These are phyloP conservation scores for Pseudocercospora musae DNA, from an alignment of 2,329 filamentous ascomycete genomes.

Conservation along the genomic window DNA sequence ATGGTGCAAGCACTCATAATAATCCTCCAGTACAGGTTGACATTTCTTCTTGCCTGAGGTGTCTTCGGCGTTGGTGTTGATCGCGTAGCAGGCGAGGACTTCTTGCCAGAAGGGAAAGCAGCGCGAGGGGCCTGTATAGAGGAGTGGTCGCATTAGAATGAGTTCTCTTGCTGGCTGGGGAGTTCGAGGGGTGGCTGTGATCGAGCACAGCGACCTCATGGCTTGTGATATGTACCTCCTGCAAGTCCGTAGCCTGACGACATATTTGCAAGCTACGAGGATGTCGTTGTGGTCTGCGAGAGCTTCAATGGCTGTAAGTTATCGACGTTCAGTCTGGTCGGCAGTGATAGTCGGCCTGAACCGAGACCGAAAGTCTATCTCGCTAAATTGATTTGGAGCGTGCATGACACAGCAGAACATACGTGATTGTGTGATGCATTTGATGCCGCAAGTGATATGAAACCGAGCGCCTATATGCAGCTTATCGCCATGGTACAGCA, in stretches of 20 bases:
- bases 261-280: slow-evolving; percentile 50
- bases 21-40: slow-evolving; percentile 80
- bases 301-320: not conserved
- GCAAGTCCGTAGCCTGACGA: slow-evolving; percentile 78
- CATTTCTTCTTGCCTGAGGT: slow-evolving; percentile 88
- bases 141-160: not conserved
- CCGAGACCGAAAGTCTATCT: not conserved
- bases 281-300: slow-evolving; percentile 1
- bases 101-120: slow-evolving; percentile 99
- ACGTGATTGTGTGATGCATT: not conserved
- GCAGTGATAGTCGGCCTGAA: not conserved
- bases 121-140: slow-evolving; percentile 60
- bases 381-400: not conserved
- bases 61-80: slow-evolving; percentile 77
- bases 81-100: slow-evolving; percentile 94
- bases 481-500: not conserved
- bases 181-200: not conserved
- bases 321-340: not conserved
- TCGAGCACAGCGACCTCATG: not conserved
- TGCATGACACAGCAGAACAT: not conserved
- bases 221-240: slow-evolving; percentile 59
- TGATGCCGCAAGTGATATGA: not conserved
- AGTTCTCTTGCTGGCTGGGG: not conserved
- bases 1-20: slow-evolving; percentile 98
- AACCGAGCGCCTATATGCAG: not conserved